These are phyloP conservation scores for Tilletia horrida DNA, from an alignment of 1,284 basidiomycete species.

Conservation along the genomic window DNA sequence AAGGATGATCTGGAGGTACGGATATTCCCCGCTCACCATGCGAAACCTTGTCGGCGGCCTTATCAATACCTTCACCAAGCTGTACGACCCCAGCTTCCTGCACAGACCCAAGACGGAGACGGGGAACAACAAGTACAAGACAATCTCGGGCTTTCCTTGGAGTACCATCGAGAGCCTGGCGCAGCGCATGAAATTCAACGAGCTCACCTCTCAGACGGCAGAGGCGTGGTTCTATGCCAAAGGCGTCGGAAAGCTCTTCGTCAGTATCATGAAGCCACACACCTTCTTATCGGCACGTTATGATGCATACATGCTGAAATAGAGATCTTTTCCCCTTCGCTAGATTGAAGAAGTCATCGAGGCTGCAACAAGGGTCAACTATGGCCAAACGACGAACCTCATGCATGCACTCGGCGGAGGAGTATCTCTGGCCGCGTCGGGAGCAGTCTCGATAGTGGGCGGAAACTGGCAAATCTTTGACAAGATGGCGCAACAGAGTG, in stretches of 20 bases:
- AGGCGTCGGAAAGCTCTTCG: slow-evolving; percentile 35
- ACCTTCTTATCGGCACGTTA: slow-evolving; percentile 1
- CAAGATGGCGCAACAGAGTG: slow-evolving; percentile 69
- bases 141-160: slow-evolving; percentile 59
- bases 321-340: background rate
- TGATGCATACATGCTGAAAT: background rate
- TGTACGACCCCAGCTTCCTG: slow-evolving; percentile 66
- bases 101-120: slow-evolving; percentile 44
- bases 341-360: slow-evolving; percentile 78
- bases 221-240: slow-evolving; percentile 12
- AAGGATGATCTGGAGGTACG: slow-evolving; percentile 68
- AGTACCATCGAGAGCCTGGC: slow-evolving; percentile 64
- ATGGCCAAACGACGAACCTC: slow-evolving; percentile 67
- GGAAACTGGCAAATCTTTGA: slow-evolving; percentile 87
- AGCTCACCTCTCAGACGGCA: slow-evolving; percentile 26
- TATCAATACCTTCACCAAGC: slow-evolving; percentile 61
- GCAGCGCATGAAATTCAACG: slow-evolving; percentile 61
- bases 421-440: slow-evolving; percentile 69
- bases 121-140: background rate
- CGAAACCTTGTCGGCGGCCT: slow-evolving; percentile 62
- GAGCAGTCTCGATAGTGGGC: slow-evolving; percentile 68
- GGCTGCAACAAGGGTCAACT: slow-evolving; percentile 81
- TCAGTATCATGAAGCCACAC: slow-evolving; percentile 55
- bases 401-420: slow-evolving; percentile 79
- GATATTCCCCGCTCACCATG: slow-evolving; percentile 65